These are phyloP conservation scores for Astrocystis sublimbata DNA, from an alignment of 495 filamentous ascomycete species.

Conservation along the genomic window DNA sequence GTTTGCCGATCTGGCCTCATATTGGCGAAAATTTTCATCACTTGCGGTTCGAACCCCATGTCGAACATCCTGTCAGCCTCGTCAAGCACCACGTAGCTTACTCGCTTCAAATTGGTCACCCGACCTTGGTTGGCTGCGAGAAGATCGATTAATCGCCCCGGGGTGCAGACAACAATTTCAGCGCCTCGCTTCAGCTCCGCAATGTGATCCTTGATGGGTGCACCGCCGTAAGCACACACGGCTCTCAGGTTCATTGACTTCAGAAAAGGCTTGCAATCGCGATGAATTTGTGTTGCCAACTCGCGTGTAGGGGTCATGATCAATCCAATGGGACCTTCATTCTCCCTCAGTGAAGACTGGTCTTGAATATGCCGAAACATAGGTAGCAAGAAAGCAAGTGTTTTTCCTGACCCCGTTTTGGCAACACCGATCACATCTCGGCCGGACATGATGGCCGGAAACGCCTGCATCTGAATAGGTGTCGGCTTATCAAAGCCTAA, in stretches of 20 bases:
- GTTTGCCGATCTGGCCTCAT: conserved; percentile 91
- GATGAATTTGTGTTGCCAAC: conserved; percentile 90
- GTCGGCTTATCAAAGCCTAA: conserved; percentile 89
- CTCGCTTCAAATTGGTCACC: conserved; percentile 84
- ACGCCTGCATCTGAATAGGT: conserved; percentile 91
- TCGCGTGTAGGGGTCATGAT: conserved; percentile 96
- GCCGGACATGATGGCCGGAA: conserved; percentile 94
- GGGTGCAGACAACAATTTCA: conserved; percentile 93
- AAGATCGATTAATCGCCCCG: conserved; percentile 96
- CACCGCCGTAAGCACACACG: conserved; percentile 94
- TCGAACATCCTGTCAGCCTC: conserved; percentile 99
- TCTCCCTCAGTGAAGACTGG: conserved; percentile 75
- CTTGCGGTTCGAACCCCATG: conserved; percentile 98
- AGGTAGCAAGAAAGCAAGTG: conserved; percentile 88
- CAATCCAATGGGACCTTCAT: conserved; percentile 84
- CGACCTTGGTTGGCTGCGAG: conserved; percentile 88
- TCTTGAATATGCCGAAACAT: conserved; percentile 99
- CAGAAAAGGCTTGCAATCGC: conserved; percentile 89
- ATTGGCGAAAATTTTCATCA: conserved; percentile 93
- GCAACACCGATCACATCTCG: conserved; percentile 95
- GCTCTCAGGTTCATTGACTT: conserved; percentile 87
- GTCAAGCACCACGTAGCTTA: conserved; percentile 92
- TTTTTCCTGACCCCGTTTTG: conserved; percentile 99
- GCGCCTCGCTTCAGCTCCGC: conserved; percentile 92
- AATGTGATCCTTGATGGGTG: conserved; percentile 97